Percentiles rank a stretch among this genome's conserved stretches.
Evolutionary conservation across 2,329 filamentous ascomycete species (phyloP).

Genomic region (Trichoderma sp.): DNA sequence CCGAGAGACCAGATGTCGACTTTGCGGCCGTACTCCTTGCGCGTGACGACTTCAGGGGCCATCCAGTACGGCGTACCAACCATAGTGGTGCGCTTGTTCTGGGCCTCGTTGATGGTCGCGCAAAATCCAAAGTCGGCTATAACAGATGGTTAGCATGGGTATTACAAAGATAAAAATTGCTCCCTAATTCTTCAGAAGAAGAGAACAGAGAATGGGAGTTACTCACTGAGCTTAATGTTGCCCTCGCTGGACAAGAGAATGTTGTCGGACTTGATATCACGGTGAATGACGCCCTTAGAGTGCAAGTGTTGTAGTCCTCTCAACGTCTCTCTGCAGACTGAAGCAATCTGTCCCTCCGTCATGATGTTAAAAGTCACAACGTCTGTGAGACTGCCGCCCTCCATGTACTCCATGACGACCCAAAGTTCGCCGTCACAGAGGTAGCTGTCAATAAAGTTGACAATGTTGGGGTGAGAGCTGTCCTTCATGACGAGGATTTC

Average conservation of each 20-base stretch:
- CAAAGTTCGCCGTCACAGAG: constrained; percentile 86
- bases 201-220: neutral
- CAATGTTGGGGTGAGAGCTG: constrained; percentile 96
- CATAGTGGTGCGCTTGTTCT: constrained; percentile 98
- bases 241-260: constrained; percentile 91
- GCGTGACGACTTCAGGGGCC: constrained; percentile 95
- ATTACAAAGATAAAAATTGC: too few species aligned
- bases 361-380: constrained; percentile 99
- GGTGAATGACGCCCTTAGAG: constrained; percentile 96
- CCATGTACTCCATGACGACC: constrained; percentile 99
- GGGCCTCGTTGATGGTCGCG: constrained; percentile 94
- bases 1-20: constrained; percentile 98
- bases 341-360: constrained; percentile 95
- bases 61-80: constrained; percentile 99
- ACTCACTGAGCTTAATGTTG: constrained; percentile 93
- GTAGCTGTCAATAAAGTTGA: constrained; percentile 99
- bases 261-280: constrained; percentile 99
- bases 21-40: constrained; percentile 97
- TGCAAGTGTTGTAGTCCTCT: constrained; percentile 92
- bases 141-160: constrained; percentile 24
- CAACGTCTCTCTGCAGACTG: constrained; percentile 89
- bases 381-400: constrained; percentile 94
- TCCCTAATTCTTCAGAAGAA: neutral
- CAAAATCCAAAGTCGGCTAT: constrained; percentile 97
- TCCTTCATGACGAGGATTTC: constrained; percentile 99